Evolutionary conservation across 805 yeast genomes (phyloP).

Genomic region (Yarrowia sp.): DNA sequence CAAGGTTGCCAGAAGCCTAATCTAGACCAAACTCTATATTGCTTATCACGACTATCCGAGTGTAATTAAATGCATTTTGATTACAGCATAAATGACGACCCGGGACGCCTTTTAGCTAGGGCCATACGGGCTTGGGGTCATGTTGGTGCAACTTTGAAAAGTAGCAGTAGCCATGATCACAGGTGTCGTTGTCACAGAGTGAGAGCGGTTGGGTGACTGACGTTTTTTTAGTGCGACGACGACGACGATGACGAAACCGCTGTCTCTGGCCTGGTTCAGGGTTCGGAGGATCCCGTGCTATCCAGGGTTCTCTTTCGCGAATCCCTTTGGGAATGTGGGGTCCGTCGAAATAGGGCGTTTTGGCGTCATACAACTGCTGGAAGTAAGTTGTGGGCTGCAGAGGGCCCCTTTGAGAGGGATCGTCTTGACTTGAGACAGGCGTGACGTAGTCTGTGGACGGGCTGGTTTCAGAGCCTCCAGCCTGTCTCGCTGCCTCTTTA

Average conservation of each 20-base stretch:
- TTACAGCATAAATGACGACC: not conserved
- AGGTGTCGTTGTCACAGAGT: not conserved
- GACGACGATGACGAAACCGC: not conserved
- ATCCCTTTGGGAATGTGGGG: not conserved
- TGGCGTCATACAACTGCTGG: not conserved
- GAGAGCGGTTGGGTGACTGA: no score
- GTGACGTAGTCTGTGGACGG: not conserved
- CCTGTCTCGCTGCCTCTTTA: not conserved
- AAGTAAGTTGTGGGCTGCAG: not conserved
- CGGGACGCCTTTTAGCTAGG: no score
- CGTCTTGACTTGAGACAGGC: not conserved
- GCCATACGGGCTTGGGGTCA: no score
- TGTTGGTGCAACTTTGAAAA: not conserved
- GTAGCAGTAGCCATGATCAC: not conserved
- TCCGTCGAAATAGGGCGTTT: not conserved
- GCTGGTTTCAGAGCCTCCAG: not conserved
- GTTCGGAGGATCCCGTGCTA: not conserved
- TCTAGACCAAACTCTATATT: not conserved
- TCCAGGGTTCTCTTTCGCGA: not conserved
- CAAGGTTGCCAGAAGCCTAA: constrained; percentile 19
- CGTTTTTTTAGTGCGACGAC: no score
- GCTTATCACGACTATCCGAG: constrained; percentile 12
- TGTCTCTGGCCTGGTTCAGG: not conserved
- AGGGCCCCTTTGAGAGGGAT: not conserved
- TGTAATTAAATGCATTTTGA: constrained; percentile 6